Conservation (phyloP, 106 monocot genomes). For the Ottelia alismoides region DNA sequence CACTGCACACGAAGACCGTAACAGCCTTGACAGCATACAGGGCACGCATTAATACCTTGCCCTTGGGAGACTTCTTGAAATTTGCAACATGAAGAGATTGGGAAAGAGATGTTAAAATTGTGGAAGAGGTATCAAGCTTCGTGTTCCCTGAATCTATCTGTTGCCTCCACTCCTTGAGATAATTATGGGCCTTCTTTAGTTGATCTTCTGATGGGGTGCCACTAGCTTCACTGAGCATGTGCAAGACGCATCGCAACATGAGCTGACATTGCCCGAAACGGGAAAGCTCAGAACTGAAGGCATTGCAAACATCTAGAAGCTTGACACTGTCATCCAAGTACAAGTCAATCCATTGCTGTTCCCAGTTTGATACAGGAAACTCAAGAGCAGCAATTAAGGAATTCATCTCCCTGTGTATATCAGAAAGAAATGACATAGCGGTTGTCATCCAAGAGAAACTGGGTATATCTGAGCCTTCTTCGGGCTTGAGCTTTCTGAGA, state of each 20-base stretch:
- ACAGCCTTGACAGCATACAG: slow-evolving; percentile 62
- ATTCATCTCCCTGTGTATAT: slow-evolving; percentile 41
- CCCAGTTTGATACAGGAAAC: slow-evolving; percentile 84
- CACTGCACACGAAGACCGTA: slow-evolving; percentile 46
- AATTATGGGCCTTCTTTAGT: slow-evolving; percentile 18
- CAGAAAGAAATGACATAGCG: slow-evolving; percentile 39
- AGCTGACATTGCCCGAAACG: slow-evolving; percentile 51
- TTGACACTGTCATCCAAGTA: slow-evolving; percentile 78
- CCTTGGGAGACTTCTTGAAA: slow-evolving; percentile 55
- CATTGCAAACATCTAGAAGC: slow-evolving; percentile 77
- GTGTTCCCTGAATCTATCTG: slow-evolving; percentile 16
- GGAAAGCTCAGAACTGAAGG: slow-evolving; percentile 62
- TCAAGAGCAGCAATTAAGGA: slow-evolving; percentile 55
- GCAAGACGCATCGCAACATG: slow-evolving; percentile 38
- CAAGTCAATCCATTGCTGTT: slow-evolving; percentile 64
- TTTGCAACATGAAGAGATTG: slow-evolving; percentile 26
- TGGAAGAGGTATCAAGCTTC: slow-evolving; percentile 30
- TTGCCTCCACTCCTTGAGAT: slow-evolving; percentile 42
- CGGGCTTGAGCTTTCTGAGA: slow-evolving; percentile 39
- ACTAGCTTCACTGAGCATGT: slow-evolving; percentile 21
- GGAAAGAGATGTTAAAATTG: slow-evolving; percentile 28
- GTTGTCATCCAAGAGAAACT: slow-evolving; percentile 66
- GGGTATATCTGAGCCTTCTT: slow-evolving; percentile 32
- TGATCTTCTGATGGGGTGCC: slow-evolving; percentile 22
- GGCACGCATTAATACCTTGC: slow-evolving; percentile 55